Percentiles rank a stretch among this genome's conserved stretches.
These are phyloP conservation scores for Skeletonema costatum DNA, from an alignment of 108 stramenopile species.

Conservation along the genomic window DNA sequence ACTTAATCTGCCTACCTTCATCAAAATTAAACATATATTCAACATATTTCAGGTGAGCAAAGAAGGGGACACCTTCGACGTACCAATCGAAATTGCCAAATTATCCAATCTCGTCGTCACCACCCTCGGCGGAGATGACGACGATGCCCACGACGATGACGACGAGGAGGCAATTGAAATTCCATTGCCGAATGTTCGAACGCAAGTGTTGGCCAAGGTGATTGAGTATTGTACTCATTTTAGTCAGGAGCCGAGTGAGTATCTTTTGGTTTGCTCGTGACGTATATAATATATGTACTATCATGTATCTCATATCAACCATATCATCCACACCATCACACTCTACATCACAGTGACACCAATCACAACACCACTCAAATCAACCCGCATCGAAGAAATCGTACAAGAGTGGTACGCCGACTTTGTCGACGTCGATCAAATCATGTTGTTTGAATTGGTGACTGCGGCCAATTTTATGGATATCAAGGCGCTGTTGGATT, in stretches of 20 bases:
- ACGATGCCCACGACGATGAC: constrained; percentile 68
- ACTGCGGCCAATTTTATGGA: constrained; percentile 87
- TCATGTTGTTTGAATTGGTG: constrained; percentile 73
- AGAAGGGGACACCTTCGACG: constrained; percentile 92
- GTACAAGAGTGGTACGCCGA: constrained; percentile 98
- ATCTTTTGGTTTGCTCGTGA: too few relatives aligned
- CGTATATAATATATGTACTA: too few relatives aligned
- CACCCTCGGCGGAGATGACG: constrained; percentile 88
- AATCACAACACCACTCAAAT: constrained; percentile 97
- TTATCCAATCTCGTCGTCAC: constrained; percentile 92
- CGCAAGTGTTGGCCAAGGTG: constrained; percentile 92
- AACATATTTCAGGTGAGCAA: constrained; percentile 84
- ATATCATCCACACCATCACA: too few relatives aligned
- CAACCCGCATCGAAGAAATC: constrained; percentile 88
- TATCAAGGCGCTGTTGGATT: constrained; percentile 81
- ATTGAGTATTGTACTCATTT: constrained; percentile 96
- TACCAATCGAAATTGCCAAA: constrained; percentile 89
- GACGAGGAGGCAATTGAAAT: constrained; percentile 87
- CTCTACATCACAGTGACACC: constrained; percentile 60
- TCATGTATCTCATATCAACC: too few relatives aligned
- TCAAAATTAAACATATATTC: neutral
- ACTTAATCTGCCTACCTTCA: neutral
- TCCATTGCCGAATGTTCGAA: constrained; percentile 96
- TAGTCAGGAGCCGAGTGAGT: constrained; percentile 44
- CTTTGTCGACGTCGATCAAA: constrained; percentile 83